A percentile compares a stretch with the other conserved stretches of the same genome.
phyloP scores from a whole-genome alignment of 352 stramenopile species.

The Pythium aristosporum region DNA sequence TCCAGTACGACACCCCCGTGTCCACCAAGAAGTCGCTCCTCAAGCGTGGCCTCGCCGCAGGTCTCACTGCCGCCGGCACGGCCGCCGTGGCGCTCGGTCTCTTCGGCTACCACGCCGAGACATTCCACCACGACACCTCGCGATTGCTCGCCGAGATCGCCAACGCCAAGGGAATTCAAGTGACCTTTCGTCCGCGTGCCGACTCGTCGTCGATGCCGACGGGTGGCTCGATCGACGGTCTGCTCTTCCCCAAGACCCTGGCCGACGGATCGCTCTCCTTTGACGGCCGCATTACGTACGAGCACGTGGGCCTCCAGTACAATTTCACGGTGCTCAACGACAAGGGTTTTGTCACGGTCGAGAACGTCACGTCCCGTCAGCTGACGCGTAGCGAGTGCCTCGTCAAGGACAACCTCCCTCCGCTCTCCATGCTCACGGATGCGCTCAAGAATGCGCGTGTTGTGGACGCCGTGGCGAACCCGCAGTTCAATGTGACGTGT shows the following conservation, averaged over 20 bases:
- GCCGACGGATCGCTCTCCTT: conserved; percentile 13
- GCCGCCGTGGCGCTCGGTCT: conserved; percentile 21
- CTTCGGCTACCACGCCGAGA: conserved; percentile 23
- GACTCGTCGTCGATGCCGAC: conserved; percentile 1
- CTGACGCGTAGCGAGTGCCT: conserved; percentile 28
- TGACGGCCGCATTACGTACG: conserved; percentile 34
- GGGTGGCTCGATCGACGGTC: neutral
- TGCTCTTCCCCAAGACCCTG: neutral
- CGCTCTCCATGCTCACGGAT: conserved; percentile 23
- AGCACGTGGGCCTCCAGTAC: conserved; percentile 23
- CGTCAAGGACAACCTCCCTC: conserved; percentile 24
- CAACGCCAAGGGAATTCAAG: conserved; percentile 30
- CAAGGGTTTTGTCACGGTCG: conserved; percentile 26
- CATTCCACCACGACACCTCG: conserved; percentile 26
- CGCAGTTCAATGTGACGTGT: conserved; percentile 19
- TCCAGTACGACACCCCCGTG: neutral
- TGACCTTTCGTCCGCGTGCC: conserved; percentile 23
- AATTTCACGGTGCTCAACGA: conserved; percentile 36
- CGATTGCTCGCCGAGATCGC: conserved; percentile 31
- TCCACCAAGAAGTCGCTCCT: neutral
- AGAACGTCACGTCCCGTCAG: conserved; percentile 12
- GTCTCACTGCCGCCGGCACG: conserved; percentile 8
- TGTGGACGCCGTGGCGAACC: conserved; percentile 24
- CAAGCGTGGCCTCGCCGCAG: neutral
- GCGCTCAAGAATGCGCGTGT: conserved; percentile 31